Conservation (phyloP, 768 basidiomycete genomes). For the Panellus pusillus region DNA sequence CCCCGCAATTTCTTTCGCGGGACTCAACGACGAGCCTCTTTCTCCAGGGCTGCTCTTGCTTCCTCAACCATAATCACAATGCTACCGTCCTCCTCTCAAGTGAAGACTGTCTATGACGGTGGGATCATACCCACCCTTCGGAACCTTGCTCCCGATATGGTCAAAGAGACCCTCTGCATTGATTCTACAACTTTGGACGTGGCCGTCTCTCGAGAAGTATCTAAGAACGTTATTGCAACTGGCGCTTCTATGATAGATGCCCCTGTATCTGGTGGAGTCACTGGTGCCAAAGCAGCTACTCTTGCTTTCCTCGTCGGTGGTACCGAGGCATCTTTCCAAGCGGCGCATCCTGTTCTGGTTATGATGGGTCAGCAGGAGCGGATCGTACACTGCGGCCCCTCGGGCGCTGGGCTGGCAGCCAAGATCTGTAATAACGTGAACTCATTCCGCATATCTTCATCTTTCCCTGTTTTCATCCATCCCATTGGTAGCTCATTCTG, state of each 20-base stretch:
- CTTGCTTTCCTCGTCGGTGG: slow-evolving; percentile 94
- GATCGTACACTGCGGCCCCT: slow-evolving; percentile 80
- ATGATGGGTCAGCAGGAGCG: slow-evolving; percentile 68
- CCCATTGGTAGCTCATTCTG: slow-evolving; percentile 50
- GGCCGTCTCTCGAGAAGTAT: slow-evolving; percentile 64
- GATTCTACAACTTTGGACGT: slow-evolving; percentile 94
- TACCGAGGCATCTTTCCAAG: slow-evolving; percentile 52
- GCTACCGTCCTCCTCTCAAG: slow-evolving; percentile 91
- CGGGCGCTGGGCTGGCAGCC: slow-evolving; percentile 79
- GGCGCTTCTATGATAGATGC: slow-evolving; percentile 87
- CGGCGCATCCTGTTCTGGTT: slow-evolving; percentile 58
- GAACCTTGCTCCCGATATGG: slow-evolving; percentile 40
- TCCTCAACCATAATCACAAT: slow-evolving; percentile 80
- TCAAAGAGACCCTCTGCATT: slow-evolving; percentile 62
- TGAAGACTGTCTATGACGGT: slow-evolving; percentile 69
- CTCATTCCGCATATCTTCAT: slow-evolving; percentile 29
- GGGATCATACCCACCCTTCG: slow-evolving; percentile 68
- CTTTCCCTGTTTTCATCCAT: slow-evolving; percentile 18
- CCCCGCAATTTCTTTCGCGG: slow-evolving; percentile 9
- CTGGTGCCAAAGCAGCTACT: slow-evolving; percentile 85
- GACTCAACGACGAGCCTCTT: slow-evolving; percentile 13
- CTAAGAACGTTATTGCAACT: slow-evolving; percentile 46
- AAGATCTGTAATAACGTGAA: slow-evolving; percentile 88
- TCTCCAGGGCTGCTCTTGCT: slow-evolving; percentile 56
- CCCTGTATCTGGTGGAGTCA: slow-evolving; percentile 90